A percentile compares a stretch with the other conserved stretches of the same genome.
phyloP scores from a whole-genome alignment of 306 rosid genomes.

The Fragaria nilgerrensis region DNA sequence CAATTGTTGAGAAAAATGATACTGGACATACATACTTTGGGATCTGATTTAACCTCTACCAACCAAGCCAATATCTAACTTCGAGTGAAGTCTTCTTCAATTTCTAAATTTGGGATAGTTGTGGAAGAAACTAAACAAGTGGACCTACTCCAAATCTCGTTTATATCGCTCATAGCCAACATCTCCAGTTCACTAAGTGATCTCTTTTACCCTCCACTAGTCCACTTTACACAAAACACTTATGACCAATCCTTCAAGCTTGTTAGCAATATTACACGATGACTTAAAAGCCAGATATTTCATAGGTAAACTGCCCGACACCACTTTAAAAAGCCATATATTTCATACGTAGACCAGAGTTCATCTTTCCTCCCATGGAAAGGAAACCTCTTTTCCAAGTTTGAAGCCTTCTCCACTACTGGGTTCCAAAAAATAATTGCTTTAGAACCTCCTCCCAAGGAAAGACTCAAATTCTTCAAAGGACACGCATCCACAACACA shows the following conservation, averaged over 20 bases:
- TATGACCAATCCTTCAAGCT: neutral
- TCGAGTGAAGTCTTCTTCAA: neutral
- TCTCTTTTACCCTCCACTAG: neutral
- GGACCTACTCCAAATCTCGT: neutral
- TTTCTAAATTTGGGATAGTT: neutral
- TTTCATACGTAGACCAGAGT: neutral
- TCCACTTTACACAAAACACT: neutral
- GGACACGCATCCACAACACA: neutral
- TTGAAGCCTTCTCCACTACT: neutral
- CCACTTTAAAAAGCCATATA: neutral
- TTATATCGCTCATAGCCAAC: neutral
- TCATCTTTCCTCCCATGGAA: neutral
- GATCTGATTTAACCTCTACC: neutral
- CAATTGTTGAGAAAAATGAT: neutral
- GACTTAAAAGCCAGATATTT: neutral
- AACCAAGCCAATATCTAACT: neutral
- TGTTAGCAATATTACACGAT: neutral
- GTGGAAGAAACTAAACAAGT: neutral
- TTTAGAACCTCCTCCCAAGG: neutral
- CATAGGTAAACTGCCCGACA: neutral
- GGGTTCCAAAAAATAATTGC: neutral
- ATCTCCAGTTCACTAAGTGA: neutral
- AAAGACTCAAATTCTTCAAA: neutral
- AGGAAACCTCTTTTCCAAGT: neutral
- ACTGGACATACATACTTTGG: neutral